phyloP scores from a whole-genome alignment of 768 basidiomycete species.

The Auricularia cornea region DNA sequence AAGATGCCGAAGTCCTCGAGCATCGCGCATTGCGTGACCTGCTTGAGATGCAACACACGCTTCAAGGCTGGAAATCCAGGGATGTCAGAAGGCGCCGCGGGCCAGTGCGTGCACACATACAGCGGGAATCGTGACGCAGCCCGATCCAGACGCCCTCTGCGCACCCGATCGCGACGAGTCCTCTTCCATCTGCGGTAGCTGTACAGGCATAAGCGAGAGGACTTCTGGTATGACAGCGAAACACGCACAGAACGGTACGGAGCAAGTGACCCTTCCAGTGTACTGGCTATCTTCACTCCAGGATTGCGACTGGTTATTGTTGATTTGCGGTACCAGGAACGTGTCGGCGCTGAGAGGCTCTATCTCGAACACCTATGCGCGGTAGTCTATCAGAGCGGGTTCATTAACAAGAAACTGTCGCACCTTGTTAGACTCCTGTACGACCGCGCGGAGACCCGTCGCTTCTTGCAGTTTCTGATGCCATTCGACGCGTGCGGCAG shows the following conservation, averaged over 20 bases:
- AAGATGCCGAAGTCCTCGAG: conserved; percentile 95
- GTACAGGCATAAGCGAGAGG: conserved; percentile 9
- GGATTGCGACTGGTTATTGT: conserved; percentile 32
- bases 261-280: conserved; percentile 86
- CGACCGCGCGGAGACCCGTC: conserved; percentile 70
- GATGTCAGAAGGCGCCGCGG: not conserved
- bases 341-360: conserved; percentile 85
- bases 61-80: conserved; percentile 63
- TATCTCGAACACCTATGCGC: conserved; percentile 69
- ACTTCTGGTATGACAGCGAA: not conserved
- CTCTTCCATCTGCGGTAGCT: conserved; percentile 80
- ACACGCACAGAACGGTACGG: conserved; percentile 75
- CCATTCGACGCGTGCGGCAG: conserved; percentile 75
- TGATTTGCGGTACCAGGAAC: conserved; percentile 66
- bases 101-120: conserved; percentile 33
- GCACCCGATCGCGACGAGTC: conserved; percentile 87
- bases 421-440: conserved; percentile 84
- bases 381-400: not conserved
- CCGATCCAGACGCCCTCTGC: conserved; percentile 96
- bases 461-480: conserved; percentile 84
- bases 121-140: conserved; percentile 77
- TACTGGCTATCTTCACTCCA: conserved; percentile 62
- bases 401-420: no score
- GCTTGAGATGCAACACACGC: conserved; percentile 86
- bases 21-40: conserved; percentile 93